These are phyloP conservation scores for Incumbomyces delicatus DNA, from an alignment of 2,329 filamentous ascomycete genomes.

Conservation along the genomic window DNA sequence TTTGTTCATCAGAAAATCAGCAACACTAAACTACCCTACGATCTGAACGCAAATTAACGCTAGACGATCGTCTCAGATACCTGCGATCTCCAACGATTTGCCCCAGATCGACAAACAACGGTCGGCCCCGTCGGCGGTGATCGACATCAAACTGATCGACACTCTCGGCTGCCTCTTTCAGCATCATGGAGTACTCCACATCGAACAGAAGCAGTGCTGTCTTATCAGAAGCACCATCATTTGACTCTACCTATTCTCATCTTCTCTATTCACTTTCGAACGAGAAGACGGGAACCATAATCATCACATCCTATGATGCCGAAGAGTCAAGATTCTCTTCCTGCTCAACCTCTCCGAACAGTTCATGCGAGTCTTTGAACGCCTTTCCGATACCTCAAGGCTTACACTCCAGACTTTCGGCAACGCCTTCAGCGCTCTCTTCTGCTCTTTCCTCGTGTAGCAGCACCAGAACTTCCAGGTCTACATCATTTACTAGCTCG, in stretches of 20 bases:
- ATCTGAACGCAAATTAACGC: too few species aligned
- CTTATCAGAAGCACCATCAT: neutral
- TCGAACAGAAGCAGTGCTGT: neutral
- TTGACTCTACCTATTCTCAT: conserved; percentile 6
- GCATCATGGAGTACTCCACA: neutral
- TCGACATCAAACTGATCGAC: neutral
- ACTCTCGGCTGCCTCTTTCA: neutral
- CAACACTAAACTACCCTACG: neutral
- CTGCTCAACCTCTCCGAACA: conserved; percentile 4
- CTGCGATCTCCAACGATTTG: too few species aligned
- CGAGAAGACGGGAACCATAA: neutral
- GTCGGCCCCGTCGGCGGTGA: too few species aligned
- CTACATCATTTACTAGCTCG: conserved; percentile 2
- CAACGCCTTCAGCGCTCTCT: neutral
- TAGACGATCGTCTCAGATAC: too few species aligned
- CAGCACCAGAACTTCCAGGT: neutral
- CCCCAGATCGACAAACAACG: too few species aligned
- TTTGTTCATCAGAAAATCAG: neutral
- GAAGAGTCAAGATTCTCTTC: conserved; percentile 6
- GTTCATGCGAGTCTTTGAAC: conserved; percentile 4
- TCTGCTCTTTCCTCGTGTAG: neutral
- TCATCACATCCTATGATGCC: neutral
- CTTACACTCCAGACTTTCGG: neutral
- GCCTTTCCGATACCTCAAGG: neutral
- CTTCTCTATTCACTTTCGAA: neutral